A percentile compares a stretch with the other conserved stretches of the same genome.
phyloP scores from a whole-genome alignment of 2,329 filamentous ascomycete genomes.

The Aspergillus sp. region DNA sequence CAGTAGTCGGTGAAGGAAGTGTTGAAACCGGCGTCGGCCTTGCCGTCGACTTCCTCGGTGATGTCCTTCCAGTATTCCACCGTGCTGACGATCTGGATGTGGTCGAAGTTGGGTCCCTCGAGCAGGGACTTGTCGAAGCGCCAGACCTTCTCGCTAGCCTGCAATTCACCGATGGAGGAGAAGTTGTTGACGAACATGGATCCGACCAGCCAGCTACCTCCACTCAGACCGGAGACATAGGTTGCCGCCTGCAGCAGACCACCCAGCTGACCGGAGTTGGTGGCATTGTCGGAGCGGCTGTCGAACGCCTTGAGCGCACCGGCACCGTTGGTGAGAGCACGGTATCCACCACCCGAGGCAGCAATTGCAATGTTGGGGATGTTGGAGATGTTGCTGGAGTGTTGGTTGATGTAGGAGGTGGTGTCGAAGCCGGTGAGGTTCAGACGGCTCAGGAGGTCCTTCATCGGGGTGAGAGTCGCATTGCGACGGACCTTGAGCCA shows the following conservation, averaged over 20 bases:
- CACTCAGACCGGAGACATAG: conserved; percentile 78
- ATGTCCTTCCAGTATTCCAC: conserved; percentile 65
- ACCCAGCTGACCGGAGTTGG: conserved; percentile 67
- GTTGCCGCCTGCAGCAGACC: conserved; percentile 79
- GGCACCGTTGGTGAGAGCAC: conserved; percentile 81
- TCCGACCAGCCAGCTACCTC: conserved; percentile 83
- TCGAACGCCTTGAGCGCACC: conserved; percentile 81
- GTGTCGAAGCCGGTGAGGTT: conserved; percentile 73
- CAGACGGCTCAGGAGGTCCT: conserved; percentile 67
- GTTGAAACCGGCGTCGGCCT: conserved; percentile 64
- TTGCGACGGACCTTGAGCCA: conserved; percentile 74
- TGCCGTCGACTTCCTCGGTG: conserved; percentile 59
- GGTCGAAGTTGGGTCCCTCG: conserved; percentile 53
- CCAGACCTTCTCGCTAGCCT: conserved; percentile 52
- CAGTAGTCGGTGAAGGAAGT: conserved; percentile 83
- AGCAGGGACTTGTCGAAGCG: conserved; percentile 64
- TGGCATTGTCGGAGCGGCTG: conserved; percentile 65
- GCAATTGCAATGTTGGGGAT: conserved; percentile 74
- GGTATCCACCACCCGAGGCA: conserved; percentile 80
- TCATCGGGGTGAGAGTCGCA: conserved; percentile 74
- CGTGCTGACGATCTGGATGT: conserved; percentile 48
- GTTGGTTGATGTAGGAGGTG: conserved; percentile 64
- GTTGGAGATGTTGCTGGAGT: conserved; percentile 56
- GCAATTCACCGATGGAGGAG: conserved; percentile 56
- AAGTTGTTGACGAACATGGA: conserved; percentile 79